Conservation (phyloP, 2,329 filamentous ascomycete genomes). For the Xylaria sp. region DNA sequence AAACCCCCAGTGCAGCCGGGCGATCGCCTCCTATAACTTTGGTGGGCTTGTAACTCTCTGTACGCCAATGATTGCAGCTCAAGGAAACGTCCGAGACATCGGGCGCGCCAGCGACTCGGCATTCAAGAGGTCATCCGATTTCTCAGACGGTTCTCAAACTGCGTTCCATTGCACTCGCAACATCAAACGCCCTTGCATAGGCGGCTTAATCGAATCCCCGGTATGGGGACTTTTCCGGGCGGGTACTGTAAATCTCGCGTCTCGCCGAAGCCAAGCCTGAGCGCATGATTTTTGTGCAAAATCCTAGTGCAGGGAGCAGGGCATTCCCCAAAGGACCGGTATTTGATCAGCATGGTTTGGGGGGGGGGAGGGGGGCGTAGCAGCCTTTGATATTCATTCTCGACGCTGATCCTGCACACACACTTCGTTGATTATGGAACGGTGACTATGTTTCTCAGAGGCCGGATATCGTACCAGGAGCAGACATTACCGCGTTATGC, state of each 20-base stretch:
- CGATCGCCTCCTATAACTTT: background rate
- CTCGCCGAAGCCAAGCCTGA: constrained; percentile 19
- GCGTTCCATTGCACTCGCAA: constrained; percentile 10
- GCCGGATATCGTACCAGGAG: constrained; percentile 4
- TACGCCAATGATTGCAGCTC: constrained; percentile 9
- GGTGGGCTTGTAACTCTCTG: background rate
- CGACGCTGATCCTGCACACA: constrained; percentile 6
- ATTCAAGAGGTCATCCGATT: constrained; percentile 23
- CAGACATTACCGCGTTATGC: constrained; percentile 15
- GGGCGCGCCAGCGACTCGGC: constrained; percentile 11
- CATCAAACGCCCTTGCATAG: constrained; percentile 20
- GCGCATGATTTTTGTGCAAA: constrained; percentile 8
- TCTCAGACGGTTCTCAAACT: constrained; percentile 30
- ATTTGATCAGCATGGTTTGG: constrained; percentile 23
- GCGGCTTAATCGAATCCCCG: constrained; percentile 2
- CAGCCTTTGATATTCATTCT: constrained; percentile 20
- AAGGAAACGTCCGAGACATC: constrained; percentile 28
- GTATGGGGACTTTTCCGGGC: background rate
- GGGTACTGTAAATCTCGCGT: constrained; percentile 15
- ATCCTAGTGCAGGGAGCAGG: background rate
- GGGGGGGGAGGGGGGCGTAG: no score
- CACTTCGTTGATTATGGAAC: constrained; percentile 1
- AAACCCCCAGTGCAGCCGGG: background rate
- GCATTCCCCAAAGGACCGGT: constrained; percentile 2
- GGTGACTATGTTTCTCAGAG: constrained; percentile 3